These are phyloP conservation scores for Baorangia bicolor DNA, from an alignment of 768 basidiomycete species.

Conservation along the genomic window DNA sequence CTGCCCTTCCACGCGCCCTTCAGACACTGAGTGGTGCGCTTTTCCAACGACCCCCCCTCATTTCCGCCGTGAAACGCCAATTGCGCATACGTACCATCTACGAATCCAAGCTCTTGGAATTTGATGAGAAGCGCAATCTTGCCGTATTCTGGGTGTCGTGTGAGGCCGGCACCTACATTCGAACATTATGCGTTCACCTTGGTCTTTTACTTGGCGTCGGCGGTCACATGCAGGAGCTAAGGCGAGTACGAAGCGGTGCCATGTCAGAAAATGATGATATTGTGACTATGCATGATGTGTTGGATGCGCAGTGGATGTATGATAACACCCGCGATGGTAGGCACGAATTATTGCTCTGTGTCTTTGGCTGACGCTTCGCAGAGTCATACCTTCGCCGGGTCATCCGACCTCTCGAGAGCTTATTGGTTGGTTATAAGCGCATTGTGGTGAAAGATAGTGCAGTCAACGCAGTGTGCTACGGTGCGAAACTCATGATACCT, in stretches of 20 bases:
- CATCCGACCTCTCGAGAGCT: constrained; percentile 90
- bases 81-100: constrained; percentile 96
- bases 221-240: constrained; percentile 99
- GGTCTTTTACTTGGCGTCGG: constrained; percentile 94
- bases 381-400: constrained; percentile 96
- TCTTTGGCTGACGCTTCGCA: constrained; percentile 33
- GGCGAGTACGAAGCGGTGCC: constrained; percentile 92
- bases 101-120: constrained; percentile 93
- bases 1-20: constrained; percentile 87
- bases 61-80: constrained; percentile 98
- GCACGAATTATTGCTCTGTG: constrained; percentile 18
- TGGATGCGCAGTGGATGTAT: constrained; percentile 98
- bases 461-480: constrained; percentile 99
- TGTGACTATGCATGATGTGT: constrained; percentile 99
- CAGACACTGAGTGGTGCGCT: constrained; percentile 97
- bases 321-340: constrained; percentile 95
- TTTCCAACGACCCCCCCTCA: constrained; percentile 98
- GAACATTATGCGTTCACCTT: constrained; percentile 96
- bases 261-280: constrained; percentile 98
- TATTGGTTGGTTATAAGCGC: constrained; percentile 95
- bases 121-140: constrained; percentile 95
- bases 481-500: constrained; percentile 99
- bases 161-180: constrained; percentile 95
- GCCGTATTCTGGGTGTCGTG: constrained; percentile 99
- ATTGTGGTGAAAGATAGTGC: constrained; percentile 99